Percentiles rank a stretch among this genome's conserved stretches.
Evolutionary conservation across 495 filamentous ascomycete genomes (phyloP).

Genomic region (Sordaria brevicollis): DNA sequence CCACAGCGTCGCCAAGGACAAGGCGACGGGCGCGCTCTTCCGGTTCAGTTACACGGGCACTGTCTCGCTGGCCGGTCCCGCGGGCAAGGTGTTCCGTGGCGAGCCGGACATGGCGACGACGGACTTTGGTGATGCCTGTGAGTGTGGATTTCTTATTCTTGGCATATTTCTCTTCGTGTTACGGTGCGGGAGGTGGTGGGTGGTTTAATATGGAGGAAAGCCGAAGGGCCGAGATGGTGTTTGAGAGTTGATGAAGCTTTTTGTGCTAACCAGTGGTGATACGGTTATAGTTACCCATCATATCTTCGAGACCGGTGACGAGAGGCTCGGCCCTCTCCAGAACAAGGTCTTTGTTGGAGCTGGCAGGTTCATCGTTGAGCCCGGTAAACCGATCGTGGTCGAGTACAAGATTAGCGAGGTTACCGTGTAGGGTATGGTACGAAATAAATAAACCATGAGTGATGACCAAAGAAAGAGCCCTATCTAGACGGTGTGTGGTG

Average conservation of each 20-base stretch:
- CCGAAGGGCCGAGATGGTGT: neutral
- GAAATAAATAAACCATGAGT: neutral
- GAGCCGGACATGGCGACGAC: conserved; percentile 39
- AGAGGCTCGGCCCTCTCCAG: conserved; percentile 41
- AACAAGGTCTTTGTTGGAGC: conserved; percentile 43
- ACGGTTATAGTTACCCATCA: conserved; percentile 35
- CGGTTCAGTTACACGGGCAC: conserved; percentile 43
- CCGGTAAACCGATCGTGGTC: conserved; percentile 42
- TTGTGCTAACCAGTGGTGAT: neutral
- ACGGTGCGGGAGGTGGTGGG: neutral
- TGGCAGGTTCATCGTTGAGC: conserved; percentile 43
- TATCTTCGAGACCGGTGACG: conserved; percentile 44
- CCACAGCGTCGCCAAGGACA: conserved; percentile 34
- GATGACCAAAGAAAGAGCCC: neutral
- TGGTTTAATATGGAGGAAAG: neutral
- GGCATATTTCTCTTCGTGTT: neutral
- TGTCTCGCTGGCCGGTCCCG: conserved; percentile 25
- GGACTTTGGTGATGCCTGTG: conserved; percentile 46
- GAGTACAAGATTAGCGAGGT: conserved; percentile 54
- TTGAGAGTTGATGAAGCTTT: neutral
- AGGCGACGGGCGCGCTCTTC: conserved; percentile 25
- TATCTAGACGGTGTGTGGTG: neutral
- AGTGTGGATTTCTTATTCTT: conserved; percentile 14
- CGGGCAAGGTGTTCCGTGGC: conserved; percentile 34
- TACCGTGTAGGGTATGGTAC: conserved; percentile 1